Evolutionary conservation across 208 protist genomes (phyloP), one percentile per base, ranked within the genome.

Genomic region (Wallacemonas rigidus): DNA sequence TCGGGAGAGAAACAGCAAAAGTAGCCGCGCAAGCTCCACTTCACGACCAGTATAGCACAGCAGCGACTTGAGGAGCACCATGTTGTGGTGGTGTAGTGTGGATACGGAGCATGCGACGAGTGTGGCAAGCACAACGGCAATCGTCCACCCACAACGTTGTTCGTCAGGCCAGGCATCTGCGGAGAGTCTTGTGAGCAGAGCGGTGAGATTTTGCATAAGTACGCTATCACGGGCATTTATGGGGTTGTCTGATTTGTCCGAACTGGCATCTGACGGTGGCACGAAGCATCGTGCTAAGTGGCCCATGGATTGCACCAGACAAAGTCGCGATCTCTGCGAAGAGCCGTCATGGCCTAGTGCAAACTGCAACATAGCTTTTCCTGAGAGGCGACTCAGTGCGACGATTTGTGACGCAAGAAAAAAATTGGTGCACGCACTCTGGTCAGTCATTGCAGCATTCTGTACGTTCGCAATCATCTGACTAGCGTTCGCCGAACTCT

Each of bases 221-320:
- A 51, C 43, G 8, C 9, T 41, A n/a, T 65, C 60, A 26, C 60
- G 60, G 15, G 44, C 50, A 9, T 5, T n/a, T 6, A 36, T 65
- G 11, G 14, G 26, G n/a, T 48, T 65, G 5, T 7, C 40, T 51
- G 60, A 50, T 17, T 6, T n/a, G 9, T n/a, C 14, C 14, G n/a
- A 56, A 56, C 8, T 41, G 56, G 56, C 5, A 7, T 35, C 36
- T 7, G 8, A 6, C 3, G 36, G 36, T 7, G 56, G 56, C 8
- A 38, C 60, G 36, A 65, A 50, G 41, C 60, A 65, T 9, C 38
- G 60, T 4, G 60, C 60, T 36, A 65, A 11, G 40, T 65, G 60
- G 3, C 15, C 36, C 6, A 65, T 12, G 3, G 60, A 15, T 15
- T 65, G 60, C 8, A 41, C 26, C 14, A 65, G 60, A 26, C 60